Base-by-base conservation (phyloP, 805 yeast genomes). In the Candida anglica region DNA sequence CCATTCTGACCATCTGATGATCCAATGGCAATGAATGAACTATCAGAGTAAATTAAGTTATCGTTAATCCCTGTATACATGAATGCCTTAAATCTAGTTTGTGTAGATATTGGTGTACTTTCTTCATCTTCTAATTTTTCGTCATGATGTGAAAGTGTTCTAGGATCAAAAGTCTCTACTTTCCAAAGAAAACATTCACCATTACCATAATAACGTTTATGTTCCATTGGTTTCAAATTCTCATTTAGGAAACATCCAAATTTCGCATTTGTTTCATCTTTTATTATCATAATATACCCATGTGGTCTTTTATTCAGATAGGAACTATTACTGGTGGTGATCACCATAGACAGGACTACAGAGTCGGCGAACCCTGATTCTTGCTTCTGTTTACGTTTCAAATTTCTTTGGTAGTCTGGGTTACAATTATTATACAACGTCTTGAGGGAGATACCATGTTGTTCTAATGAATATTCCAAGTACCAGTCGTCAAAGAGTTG, bases 121-220 rank as follows among this genome's bases (percentile, higher is more conserved):
- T 11, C n/a, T 11, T 26, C 18, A 5, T 14, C 11, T n/a, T 5
- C 9, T 23, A 22, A 16, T 13, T 4, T 21, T 13, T 21, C 34
- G 7, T 30, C 27, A 10, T 21, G 17, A 35, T 40, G 43, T n/a
- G 32, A 29, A n/a, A 46, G 28, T 14, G 39, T 28, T 19, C 37
- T 36, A 2, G 45, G 50, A 21, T 44, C 58, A 54, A 33, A 69
- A 19, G 52, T 58, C 41, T 77, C 84, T n/a, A 74, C 50, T 43
- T 81, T 84, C 96, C 96, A 91, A 15, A 91, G 66, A 48, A 93
- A 89, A 52, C 98, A 88, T 56, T 91, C 96, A 1, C 97, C 96
- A 59, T 89, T 89, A 1, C 98, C 98, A 47, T 81, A 84, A 60
- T 80, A 91, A 37, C 86, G 69, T 47, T 76, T 77, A 31, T 75